These are phyloP conservation scores for Pyrenula massariospora DNA, from an alignment of 495 filamentous ascomycete species.

Conservation along the genomic window DNA sequence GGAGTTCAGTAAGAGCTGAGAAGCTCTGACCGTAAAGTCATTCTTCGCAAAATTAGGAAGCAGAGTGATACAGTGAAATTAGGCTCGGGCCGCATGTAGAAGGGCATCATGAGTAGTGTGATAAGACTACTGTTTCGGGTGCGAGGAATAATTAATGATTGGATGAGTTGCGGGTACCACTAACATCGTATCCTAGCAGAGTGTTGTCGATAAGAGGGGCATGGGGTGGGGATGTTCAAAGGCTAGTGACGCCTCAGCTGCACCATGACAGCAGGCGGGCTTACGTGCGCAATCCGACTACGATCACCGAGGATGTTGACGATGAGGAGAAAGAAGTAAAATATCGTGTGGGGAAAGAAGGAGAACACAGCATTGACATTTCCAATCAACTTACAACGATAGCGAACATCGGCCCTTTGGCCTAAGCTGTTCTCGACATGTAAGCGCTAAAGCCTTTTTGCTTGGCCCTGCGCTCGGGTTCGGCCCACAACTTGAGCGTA, in stretches of 20 bases:
- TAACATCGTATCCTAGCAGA: background rate
- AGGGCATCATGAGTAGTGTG: background rate
- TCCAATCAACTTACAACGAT: no score
- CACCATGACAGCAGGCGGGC: background rate
- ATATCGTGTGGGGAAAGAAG: background rate
- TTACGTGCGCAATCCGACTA: background rate
- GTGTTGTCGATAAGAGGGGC: background rate
- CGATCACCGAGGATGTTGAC: background rate
- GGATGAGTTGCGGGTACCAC: background rate
- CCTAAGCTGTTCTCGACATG: background rate
- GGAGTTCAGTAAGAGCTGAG: background rate
- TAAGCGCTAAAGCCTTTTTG: background rate
- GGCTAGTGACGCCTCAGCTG: background rate
- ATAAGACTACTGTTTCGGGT: background rate
- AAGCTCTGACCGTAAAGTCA: background rate
- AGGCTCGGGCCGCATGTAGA: background rate
- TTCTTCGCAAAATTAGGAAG: background rate
- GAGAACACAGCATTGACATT: background rate
- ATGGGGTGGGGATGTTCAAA: background rate
- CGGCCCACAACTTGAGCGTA: no score
- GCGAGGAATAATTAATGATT: background rate
- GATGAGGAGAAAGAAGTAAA: background rate
- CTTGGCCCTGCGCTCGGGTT: no score
- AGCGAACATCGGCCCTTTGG: background rate
- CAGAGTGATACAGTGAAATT: background rate